Base-by-base conservation (phyloP, 306 rosid genomes). In the Rosa persica region DNA sequence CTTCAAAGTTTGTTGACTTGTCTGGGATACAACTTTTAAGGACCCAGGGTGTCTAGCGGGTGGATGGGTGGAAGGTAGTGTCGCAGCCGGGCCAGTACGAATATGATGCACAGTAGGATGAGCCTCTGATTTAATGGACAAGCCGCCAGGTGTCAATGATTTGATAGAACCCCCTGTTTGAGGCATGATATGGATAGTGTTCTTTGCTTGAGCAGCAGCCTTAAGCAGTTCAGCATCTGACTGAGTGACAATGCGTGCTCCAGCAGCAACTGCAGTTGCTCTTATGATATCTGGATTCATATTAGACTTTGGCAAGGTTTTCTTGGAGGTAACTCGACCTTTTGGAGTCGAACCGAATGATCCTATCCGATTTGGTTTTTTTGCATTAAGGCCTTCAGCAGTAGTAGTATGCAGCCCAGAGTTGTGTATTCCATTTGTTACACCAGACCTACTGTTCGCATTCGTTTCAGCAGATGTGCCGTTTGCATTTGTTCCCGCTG, bases 251-350 rank as follows among this genome's bases (percentile, higher is more conserved):
- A 88, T 85, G 49, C 86, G 92, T 27, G 95, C 91, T 39, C 92
- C 94, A 78, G 86, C 89, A 67, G 92, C 92, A 64, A 89, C 88
- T 0, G 92, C 86, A 57, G 88, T 71, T 62, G 88, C 90, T 83
- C 90, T 87, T 51, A 90, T 70, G 76, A 82, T 77, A 74, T 85
- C 86, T 43, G 81, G 44, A 77, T 51, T 71, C 34, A 80, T 30
- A 70, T 71, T 80, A 71, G 87, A 61, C 85, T 86, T 91, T 12
- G 82, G 17, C 22, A 82, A 17, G 38, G 89, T 61, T 60, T 87
- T 90, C 76, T 83, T 90, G 36, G 84, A 55, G 69, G 77, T 61
- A 44, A 55, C 60, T 72, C 69, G 84, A 49, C 91, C 70, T 86
- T 86, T 89, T 75, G 78, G 83, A 3, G 72, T 44, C 49, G 82